These are phyloP conservation scores for Syzygium oleosum DNA, from an alignment of 345 rosid genomes.

Conservation along the genomic window DNA sequence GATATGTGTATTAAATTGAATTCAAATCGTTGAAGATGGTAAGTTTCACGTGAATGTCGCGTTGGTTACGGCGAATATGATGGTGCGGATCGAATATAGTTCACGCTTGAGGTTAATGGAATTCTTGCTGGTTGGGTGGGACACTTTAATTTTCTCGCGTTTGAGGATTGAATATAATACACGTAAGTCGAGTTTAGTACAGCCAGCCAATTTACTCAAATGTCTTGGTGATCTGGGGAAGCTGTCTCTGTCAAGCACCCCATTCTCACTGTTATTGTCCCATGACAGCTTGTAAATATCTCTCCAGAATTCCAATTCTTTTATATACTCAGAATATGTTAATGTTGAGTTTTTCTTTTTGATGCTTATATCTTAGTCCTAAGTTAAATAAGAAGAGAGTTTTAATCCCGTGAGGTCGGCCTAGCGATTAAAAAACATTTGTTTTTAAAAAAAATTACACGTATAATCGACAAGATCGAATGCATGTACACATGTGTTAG, in stretches of 20 bases:
- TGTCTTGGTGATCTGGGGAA: neutral
- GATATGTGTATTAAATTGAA: neutral
- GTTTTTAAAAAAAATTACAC: neutral
- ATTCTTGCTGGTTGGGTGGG: neutral
- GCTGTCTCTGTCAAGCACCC: neutral
- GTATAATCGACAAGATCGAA: neutral
- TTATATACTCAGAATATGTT: neutral
- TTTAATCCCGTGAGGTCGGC: neutral
- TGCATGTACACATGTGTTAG: neutral
- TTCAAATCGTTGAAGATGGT: no score
- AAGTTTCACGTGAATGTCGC: neutral
- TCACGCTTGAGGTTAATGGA: neutral
- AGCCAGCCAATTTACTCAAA: neutral
- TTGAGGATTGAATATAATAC: neutral
- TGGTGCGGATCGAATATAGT: neutral
- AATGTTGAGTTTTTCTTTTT: neutral
- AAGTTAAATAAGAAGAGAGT: neutral
- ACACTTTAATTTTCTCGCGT: neutral
- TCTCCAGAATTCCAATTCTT: neutral
- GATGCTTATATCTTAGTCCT: neutral
- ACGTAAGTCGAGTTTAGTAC: neutral
- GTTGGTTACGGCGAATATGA: neutral
- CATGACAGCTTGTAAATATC: neutral
- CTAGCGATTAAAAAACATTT: neutral
- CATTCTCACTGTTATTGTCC: neutral